Evolutionary conservation across 345 rosid species (phyloP).

Genomic region (Eucalyptus decipiens): DNA sequence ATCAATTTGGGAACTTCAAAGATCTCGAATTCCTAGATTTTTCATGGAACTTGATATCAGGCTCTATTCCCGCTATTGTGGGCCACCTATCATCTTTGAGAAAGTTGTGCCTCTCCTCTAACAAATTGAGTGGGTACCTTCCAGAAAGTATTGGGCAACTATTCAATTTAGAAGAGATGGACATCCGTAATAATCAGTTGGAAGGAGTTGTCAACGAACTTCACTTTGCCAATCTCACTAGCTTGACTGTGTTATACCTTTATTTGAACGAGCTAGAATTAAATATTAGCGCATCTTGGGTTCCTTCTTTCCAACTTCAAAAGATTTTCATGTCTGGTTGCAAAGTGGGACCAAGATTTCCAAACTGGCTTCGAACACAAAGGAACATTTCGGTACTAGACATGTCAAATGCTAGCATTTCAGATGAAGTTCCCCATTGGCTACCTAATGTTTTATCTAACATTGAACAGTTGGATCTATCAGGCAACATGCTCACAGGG

Average conservation of each 20-base stretch:
- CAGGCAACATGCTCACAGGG: not conserved
- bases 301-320: not conserved
- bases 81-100: not conserved
- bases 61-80: not conserved
- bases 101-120: not conserved
- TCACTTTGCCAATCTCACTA: not conserved
- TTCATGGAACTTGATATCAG: not conserved
- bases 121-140: not conserved
- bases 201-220: not conserved
- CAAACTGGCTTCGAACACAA: not conserved
- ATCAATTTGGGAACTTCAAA: not conserved
- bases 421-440: not conserved
- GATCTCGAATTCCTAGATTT: not conserved
- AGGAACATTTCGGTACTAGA: not conserved
- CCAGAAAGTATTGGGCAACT: not conserved
- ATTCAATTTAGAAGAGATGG: not conserved
- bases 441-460: not conserved
- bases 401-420: not conserved
- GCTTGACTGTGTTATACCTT: not conserved
- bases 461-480: not conserved
- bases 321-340: not conserved
- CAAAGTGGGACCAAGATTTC: not conserved
- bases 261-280: fast-evolving
- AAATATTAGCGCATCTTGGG: not conserved
- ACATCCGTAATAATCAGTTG: not conserved